Evolutionary conservation across 306 rosid species (phyloP).

Genomic region (Castanopsis chinensis): DNA sequence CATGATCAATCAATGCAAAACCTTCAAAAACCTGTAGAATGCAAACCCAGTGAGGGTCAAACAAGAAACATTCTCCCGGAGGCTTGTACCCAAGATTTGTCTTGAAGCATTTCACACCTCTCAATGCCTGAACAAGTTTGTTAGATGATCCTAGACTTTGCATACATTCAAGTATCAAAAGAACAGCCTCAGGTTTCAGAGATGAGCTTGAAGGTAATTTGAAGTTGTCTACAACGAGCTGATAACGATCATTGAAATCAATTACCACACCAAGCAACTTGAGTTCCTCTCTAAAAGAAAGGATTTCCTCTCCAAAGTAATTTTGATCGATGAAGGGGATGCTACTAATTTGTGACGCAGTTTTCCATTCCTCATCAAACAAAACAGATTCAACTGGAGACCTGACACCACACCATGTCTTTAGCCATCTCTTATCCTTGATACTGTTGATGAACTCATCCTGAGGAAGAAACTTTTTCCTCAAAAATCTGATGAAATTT

Average conservation of each 20-base stretch:
- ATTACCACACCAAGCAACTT: constrained; percentile 57
- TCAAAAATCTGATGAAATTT: constrained; percentile 46
- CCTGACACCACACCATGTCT: constrained; percentile 51
- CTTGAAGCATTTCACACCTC: constrained; percentile 42
- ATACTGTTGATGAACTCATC: constrained; percentile 41
- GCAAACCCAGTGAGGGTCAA: constrained; percentile 58
- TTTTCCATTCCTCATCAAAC: constrained; percentile 44
- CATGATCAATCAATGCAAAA: constrained; percentile 48
- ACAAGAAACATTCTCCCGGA: constrained; percentile 51
- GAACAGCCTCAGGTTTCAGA: constrained; percentile 41
- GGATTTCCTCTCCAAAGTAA: constrained; percentile 51
- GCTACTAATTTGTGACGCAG: constrained; percentile 52
- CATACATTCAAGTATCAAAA: constrained; percentile 47
- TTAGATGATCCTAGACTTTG: not conserved
- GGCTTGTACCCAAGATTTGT: constrained; percentile 52
- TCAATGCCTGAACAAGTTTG: constrained; percentile 31
- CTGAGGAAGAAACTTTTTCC: constrained; percentile 17
- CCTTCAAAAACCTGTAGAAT: constrained; percentile 51
- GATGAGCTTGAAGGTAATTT: constrained; percentile 38
- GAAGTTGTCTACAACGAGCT: constrained; percentile 42
- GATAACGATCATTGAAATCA: constrained; percentile 24
- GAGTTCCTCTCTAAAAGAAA: constrained; percentile 43
- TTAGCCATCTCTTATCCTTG: constrained; percentile 47
- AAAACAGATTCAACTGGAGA: constrained; percentile 63
- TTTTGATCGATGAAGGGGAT: constrained; percentile 60